Conservation (phyloP, 257 asterid species). For the Nicotiana benthamiana region DNA sequence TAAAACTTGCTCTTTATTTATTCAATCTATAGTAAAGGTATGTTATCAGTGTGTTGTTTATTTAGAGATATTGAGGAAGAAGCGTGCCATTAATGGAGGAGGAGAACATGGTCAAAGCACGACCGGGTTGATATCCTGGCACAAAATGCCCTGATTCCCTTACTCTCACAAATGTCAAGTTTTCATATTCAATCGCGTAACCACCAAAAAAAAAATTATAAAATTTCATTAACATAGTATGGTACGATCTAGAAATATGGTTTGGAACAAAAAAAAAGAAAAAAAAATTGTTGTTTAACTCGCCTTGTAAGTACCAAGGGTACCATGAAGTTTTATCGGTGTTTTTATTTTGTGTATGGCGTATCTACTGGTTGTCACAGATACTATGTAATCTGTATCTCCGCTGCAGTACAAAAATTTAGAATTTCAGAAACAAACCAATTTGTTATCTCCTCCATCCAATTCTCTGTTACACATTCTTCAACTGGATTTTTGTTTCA, state of each 20-base stretch:
- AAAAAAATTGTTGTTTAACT: conserved; percentile 16
- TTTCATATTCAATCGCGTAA: conserved; percentile 39
- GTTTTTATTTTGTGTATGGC: conserved; percentile 38
- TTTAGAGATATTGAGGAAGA: conserved; percentile 22
- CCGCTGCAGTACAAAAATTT: conserved; percentile 36
- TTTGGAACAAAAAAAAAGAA: background rate
- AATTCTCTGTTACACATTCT: too few species aligned
- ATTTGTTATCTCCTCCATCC: too few species aligned
- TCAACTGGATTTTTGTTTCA: too few species aligned
- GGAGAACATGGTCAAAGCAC: conserved; percentile 38
- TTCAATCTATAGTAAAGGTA: background rate
- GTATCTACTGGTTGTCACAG: conserved; percentile 56
- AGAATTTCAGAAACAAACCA: too few species aligned
- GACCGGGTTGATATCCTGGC: conserved; percentile 51
- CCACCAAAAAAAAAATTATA: conserved; percentile 26
- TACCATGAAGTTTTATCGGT: conserved; percentile 43
- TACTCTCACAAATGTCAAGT: conserved; percentile 41
- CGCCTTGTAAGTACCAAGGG: conserved; percentile 45
- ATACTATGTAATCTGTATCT: conserved; percentile 41
- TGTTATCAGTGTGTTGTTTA: background rate
- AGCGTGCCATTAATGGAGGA: conserved; percentile 42
- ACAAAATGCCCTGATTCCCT: conserved; percentile 56
- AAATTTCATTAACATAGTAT: background rate
- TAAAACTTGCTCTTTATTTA: background rate
- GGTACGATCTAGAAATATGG: background rate